Conservation (phyloP, 2,329 filamentous ascomycete species). For the Rutstroemia sp. region DNA sequence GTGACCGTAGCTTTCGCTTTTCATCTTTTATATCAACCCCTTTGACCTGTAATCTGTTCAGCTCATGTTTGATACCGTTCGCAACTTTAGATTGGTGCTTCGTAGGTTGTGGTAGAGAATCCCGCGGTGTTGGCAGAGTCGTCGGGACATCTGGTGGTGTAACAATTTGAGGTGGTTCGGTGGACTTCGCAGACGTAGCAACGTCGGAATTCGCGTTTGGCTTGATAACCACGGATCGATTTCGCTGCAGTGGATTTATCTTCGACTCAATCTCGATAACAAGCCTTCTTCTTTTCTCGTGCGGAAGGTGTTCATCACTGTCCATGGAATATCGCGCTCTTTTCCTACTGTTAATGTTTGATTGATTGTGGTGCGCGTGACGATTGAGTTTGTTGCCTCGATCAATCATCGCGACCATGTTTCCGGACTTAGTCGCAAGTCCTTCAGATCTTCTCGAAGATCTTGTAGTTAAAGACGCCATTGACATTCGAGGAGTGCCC, state of each 20-base stretch:
- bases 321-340: slow-evolving; percentile 39
- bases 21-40: slow-evolving; percentile 44
- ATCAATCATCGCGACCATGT: slow-evolving; percentile 14
- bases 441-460: slow-evolving; percentile 5
- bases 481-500: background rate
- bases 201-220: slow-evolving; percentile 24
- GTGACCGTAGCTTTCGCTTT: slow-evolving; percentile 74
- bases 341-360: slow-evolving; percentile 38
- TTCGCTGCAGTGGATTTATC: slow-evolving; percentile 17
- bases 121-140: slow-evolving; percentile 14
- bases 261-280: slow-evolving; percentile 44
- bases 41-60: slow-evolving; percentile 43
- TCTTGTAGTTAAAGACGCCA: slow-evolving; percentile 8
- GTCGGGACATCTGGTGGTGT: slow-evolving; percentile 9
- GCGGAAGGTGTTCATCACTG: slow-evolving; percentile 36
- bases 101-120: slow-evolving; percentile 27
- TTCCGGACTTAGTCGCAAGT: slow-evolving; percentile 2
- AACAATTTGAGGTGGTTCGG: slow-evolving; percentile 11
- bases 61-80: slow-evolving; percentile 55
- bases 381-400: background rate
- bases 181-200: slow-evolving; percentile 7
- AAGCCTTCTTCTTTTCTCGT: slow-evolving; percentile 44
- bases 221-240: slow-evolving; percentile 17
- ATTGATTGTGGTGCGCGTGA: slow-evolving; percentile 8
- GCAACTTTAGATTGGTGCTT: slow-evolving; percentile 51